Evolutionary conservation across 179 eudicot genomes (phyloP), one percentile per base, ranked within the genome.

Genomic region (Drosera spatulata): DNA sequence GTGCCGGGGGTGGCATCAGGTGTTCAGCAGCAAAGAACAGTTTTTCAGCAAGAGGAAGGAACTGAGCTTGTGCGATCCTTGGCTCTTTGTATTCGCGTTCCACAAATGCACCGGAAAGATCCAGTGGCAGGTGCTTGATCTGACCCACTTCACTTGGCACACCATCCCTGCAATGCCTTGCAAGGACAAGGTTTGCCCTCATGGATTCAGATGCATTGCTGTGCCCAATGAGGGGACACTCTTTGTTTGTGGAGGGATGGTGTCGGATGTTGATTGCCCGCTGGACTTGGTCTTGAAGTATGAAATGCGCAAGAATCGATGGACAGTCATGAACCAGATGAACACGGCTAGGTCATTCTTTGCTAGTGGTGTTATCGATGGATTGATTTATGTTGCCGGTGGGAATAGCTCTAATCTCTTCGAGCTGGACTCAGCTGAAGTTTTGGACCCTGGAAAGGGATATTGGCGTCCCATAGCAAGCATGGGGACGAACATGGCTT

Each of bases 251-350:
- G 99, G 99, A 1, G 99, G 96, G 11, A 73, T 82, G 79, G 69
- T 75, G 3, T 84, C 95, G 3, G 91, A 84, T 56, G 83, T 77
- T 10, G 95, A 85, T 71, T 84, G 91, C 69, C 96, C 99, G 1
- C 84, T 89, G 22, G 87, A 89, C 66, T 64, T 82, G 61, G 96
- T 93, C 4, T 58, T 89, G 71, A 93, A 86, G 58, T 93, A 79
- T 49, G 99, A 93, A 64, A 70, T 90, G 43, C 64, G 67, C 39
- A 76, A 68, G 67, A 86, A 93, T 59, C 77, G 86, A 13, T 93
- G 99, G 99, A 89, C 81, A 5, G 93, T 76, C 55, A 75, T 93
- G 95, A 81, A 77, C 60, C 85, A 82, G 41, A 93, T 93, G 99
- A 75, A 65, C 54, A 84, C 86, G 4, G 82, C 96, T 5, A 70